phyloP scores from a whole-genome alignment of 495 filamentous ascomycete species.

The Coniosporium apollinis region DNA sequence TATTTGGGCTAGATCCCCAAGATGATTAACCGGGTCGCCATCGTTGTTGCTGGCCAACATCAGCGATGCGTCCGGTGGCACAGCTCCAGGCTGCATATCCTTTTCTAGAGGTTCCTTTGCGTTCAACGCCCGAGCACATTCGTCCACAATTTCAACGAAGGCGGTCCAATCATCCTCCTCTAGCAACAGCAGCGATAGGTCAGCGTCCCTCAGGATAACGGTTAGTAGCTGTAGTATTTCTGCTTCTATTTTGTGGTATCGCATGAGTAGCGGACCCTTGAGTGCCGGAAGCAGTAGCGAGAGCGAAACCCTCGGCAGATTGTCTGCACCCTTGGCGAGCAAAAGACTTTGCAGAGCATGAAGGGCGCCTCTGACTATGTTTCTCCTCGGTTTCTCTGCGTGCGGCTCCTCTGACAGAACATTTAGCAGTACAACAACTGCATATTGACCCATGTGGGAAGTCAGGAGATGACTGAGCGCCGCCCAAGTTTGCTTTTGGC shows the following conservation, averaged over 20 bases:
- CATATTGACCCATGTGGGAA: conserved; percentile 52
- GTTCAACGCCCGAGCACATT: neutral
- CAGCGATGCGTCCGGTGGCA: neutral
- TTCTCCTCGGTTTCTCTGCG: conserved; percentile 1
- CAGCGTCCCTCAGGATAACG: too few species aligned
- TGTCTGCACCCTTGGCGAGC: conserved; percentile 3
- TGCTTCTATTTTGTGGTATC: neutral
- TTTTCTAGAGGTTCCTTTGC: conserved; percentile 8
- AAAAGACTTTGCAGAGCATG: conserved; percentile 15
- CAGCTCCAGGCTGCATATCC: neutral
- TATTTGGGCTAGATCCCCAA: conserved; percentile 8
- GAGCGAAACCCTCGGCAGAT: neutral
- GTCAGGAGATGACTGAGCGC: conserved; percentile 60
- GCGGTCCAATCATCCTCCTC: too few species aligned
- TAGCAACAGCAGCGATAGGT: too few species aligned
- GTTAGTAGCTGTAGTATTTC: too few species aligned
- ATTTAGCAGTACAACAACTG: conserved; percentile 12
- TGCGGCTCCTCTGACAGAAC: conserved; percentile 7
- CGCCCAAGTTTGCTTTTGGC: conserved; percentile 58
- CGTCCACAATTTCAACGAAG: conserved; percentile 1
- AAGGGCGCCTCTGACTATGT: conserved; percentile 12
- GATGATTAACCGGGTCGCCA: neutral
- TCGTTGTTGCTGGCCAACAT: neutral
- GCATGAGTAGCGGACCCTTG: neutral
- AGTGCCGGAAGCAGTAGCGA: neutral